Base-by-base conservation (phyloP, 495 filamentous ascomycete genomes). In the Aspergillus diversus region DNA sequence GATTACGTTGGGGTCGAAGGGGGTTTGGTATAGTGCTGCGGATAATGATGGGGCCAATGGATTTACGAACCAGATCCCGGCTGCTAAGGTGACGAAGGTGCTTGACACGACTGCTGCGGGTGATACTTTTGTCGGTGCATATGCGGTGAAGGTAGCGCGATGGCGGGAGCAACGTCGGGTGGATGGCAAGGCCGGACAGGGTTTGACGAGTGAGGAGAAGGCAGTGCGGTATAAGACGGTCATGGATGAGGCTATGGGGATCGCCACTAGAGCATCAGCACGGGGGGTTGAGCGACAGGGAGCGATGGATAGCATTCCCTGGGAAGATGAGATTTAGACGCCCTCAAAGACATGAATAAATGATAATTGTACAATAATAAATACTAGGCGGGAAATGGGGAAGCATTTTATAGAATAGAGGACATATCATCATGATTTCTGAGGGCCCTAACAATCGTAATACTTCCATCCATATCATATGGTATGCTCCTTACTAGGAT, bases 51-150 rank as follows among this genome's bases (percentile, higher is more conserved):
- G 75, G 7, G 66, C 66, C 4, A 62, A 58, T n/a, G 69, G 74
- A 33, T 76, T 77, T 33, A 76, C 73, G 9, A 72, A 77, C 42
- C 66, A 83, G 58, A 67, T 81, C 6, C 77, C 75, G 15, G 88
- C 86, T 9, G 82, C 80, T 66, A 86, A 82, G 70, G 86, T 83
- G 63, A 78, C 69, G 67, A 86, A 82, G 58, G 94, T 97, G 21
- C 83, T 97, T 6, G 95, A 99, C 77, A 98, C 94, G 6, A 99
- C 95, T 5, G 94, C 89, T 0, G 95, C 94, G 15, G 95, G 95
- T 0, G 95, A 99, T 74, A 96, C 94, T 5, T 99, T 96, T 75
- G 91, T 96, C 3, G 95, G 95, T 3, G 86, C 81, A 43, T 97
- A 97, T 77, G 91, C 93, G 5, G 85, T 93, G 17, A 82, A 83